Evolutionary conservation across 257 asterid genomes (phyloP), one percentile per base, ranked within the genome.

Genomic region (Anisodus tanguticus): DNA sequence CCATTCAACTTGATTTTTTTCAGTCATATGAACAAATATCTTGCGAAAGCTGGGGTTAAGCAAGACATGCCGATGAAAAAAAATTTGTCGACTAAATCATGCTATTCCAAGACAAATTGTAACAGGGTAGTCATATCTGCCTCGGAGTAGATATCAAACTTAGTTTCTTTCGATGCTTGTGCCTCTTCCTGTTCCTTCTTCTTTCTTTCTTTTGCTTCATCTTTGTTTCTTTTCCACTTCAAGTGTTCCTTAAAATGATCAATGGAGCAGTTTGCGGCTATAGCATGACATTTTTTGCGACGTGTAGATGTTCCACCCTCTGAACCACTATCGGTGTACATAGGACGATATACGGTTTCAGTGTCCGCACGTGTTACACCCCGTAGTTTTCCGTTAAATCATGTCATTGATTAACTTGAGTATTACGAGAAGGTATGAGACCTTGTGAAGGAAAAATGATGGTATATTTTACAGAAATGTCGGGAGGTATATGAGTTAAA

Each of bases 31-130:
- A 64, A 64, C 71, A 5, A 64, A 64, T 26, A 26, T 2, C n/a
- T 26, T 64, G 71, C 3, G 9, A 64, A 64, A 10, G 0, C 17
- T 63, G 1, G 0, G 8, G 0, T 0, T 10, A 22, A 47, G 10
- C 2, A 62, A 62, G 37, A 4, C 4, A 62, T 19, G 6, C 2
- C 5, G 0, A 37, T 62, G 4, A 62, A 62, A 19, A 22, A 22
- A 0, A 0, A 0, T 7, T 1, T 8, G 6, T 19, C 9, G 6
- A 8, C 68, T 62, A 19, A 3, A 19, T 62, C 37, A 62, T 62
- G 2, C 4, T 22, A 19, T 62, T 19, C 0, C 37, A 62, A 62
- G 15, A 62, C 9, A 62, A 62, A 62, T 19, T 62, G 2, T 0
- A 62, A 62, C 0, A 19, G 68, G 15, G 15, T 9, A 19, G 12